phyloP scores from a whole-genome alignment of 169 alveolate species.

The Hepatocystis sp. region DNA sequence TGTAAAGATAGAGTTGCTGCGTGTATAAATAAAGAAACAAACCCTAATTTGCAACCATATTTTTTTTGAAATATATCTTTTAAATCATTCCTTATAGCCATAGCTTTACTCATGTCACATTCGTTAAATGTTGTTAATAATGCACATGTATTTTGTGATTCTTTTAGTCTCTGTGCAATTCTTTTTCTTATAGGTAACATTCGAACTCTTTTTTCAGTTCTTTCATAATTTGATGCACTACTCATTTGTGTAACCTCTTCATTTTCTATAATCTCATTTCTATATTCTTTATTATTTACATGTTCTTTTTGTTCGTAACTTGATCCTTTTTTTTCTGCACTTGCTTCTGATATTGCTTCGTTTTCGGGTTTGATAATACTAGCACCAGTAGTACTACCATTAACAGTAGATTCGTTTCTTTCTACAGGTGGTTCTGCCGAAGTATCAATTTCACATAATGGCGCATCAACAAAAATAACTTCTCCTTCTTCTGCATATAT shows the following conservation, averaged over 20 bases:
- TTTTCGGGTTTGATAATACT: no score
- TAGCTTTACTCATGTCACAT: slow-evolving; percentile 89
- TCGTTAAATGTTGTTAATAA: slow-evolving; percentile 95
- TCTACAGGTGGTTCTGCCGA: slow-evolving; percentile 80
- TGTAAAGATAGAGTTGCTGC: slow-evolving; percentile 87
- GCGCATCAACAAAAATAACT: slow-evolving; percentile 90
- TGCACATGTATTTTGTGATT: slow-evolving; percentile 93
- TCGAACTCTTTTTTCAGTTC: slow-evolving; percentile 86
- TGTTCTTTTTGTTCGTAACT: slow-evolving; percentile 39
- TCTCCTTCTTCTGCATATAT: slow-evolving; percentile 87
- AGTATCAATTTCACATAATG: slow-evolving; percentile 89
- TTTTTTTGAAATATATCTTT: slow-evolving; percentile 84
- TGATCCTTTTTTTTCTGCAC: slow-evolving; percentile 13
- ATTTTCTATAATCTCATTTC: slow-evolving; percentile 27
- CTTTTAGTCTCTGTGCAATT: slow-evolving; percentile 94
- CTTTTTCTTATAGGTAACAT: slow-evolving; percentile 93
- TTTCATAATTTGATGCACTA: slow-evolving; percentile 79
- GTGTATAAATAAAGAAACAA: slow-evolving; percentile 88
- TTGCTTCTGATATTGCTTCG: slow-evolving; percentile 35
- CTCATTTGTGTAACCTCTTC: slow-evolving; percentile 17
- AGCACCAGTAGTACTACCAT: no score
- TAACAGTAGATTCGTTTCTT: no score
- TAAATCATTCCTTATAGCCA: slow-evolving; percentile 84
- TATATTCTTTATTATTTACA: not conserved
- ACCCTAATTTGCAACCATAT: slow-evolving; percentile 84